phyloP scores from a whole-genome alignment of 768 basidiomycete genomes.

The Boletus rufocinnamomeus region DNA sequence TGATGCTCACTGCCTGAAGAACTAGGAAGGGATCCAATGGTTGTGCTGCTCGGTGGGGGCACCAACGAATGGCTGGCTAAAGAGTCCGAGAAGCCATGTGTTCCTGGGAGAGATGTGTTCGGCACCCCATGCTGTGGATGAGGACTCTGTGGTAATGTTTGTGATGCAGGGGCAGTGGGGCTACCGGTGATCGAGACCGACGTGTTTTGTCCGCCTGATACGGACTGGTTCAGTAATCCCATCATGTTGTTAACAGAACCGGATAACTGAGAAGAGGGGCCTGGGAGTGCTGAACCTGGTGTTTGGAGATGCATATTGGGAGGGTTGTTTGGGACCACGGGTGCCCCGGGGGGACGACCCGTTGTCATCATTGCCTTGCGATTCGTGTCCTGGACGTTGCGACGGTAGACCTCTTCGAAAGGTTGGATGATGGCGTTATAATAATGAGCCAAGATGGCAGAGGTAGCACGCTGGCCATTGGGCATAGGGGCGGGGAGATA shows the following conservation, averaged over 20 bases:
- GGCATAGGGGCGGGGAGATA: conserved; percentile 48
- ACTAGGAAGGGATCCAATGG: conserved; percentile 11
- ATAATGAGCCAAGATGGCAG: conserved; percentile 53
- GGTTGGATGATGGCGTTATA: conserved; percentile 66
- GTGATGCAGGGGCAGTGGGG: conserved; percentile 27
- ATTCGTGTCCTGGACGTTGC: conserved; percentile 60
- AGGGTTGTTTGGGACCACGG: conserved; percentile 16
- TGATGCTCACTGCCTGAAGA: conserved; percentile 32
- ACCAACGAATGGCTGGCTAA: conserved; percentile 23
- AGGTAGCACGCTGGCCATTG: conserved; percentile 50
- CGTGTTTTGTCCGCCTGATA: conserved; percentile 21
- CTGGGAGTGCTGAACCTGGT: conserved; percentile 12
- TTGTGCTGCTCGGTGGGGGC: conserved; percentile 15
- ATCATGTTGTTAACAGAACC: conserved; percentile 26
- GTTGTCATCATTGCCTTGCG: conserved; percentile 51
- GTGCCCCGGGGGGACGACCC: conserved; percentile 34
- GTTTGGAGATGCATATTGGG: conserved; percentile 22
- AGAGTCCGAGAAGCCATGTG: conserved; percentile 29
- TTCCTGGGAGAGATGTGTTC: conserved; percentile 25
- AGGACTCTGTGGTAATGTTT: conserved; percentile 36
- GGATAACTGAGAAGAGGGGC: conserved; percentile 23
- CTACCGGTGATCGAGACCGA: conserved; percentile 26
- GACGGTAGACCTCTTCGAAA: conserved; percentile 72
- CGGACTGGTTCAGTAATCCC: conserved; percentile 29
- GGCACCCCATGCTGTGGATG: conserved; percentile 28